Conservation (phyloP, 108 stramenopile genomes). For the Aurantiochytrium sp. region DNA sequence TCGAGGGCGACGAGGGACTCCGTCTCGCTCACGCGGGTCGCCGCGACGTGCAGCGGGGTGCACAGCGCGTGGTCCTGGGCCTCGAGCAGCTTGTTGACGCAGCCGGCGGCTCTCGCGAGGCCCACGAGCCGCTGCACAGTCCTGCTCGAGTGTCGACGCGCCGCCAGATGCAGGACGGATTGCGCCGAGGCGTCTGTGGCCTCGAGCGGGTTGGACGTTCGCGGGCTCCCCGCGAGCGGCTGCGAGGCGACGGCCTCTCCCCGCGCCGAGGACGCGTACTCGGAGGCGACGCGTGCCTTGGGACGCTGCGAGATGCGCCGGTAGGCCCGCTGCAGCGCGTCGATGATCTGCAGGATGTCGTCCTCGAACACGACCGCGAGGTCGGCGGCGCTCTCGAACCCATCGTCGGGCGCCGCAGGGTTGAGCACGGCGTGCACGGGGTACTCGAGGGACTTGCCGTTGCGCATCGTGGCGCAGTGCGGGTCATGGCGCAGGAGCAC, state of each 20-base stretch:
- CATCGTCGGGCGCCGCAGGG: neutral
- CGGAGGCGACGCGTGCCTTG: too few relatives aligned
- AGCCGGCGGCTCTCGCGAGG: neutral
- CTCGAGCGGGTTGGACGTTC: neutral
- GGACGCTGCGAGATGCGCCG: neutral
- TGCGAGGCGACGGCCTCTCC: neutral
- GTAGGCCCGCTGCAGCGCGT: neutral
- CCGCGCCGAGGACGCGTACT: neutral
- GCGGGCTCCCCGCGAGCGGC: too few relatives aligned
- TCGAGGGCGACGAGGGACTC: neutral
- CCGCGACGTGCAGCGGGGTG: neutral
- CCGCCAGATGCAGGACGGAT: neutral
- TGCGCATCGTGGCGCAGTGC: neutral
- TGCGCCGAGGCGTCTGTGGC: neutral
- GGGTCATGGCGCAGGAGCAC: slow-evolving; percentile 10
- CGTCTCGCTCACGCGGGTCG: neutral
- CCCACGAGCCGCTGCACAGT: neutral
- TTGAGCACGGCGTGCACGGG: neutral
- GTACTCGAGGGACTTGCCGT: neutral
- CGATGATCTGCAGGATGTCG: neutral
- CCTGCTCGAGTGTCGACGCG: neutral
- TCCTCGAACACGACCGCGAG: neutral
- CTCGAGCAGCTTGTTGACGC: neutral
- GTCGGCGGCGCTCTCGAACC: neutral
- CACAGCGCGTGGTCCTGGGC: neutral